Base-by-base conservation (phyloP, 345 rosid genomes). In the Litchi chinensis region DNA sequence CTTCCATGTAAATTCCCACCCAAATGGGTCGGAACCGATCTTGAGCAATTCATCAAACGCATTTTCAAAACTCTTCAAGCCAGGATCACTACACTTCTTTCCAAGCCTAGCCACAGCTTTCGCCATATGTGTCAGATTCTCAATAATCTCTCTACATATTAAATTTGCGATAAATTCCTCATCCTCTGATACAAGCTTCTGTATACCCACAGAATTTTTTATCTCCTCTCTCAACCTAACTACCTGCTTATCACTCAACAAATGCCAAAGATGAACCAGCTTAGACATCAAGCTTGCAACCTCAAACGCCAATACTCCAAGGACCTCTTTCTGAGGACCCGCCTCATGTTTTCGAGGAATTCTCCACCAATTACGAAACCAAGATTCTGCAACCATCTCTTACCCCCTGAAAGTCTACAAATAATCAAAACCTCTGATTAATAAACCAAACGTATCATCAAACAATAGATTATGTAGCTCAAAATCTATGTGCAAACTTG, bases 301-400 rank as follows among this genome's bases (percentile, higher is more conserved):
- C 89, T 97, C 98, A 63, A 93, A 93, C 0, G 98, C 97, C 80
- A 94, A 79, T 60, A 97, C 97, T 16, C 93, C 98, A 18, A 97
- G 85, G 54, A 86, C 82, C 37, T 54, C 88, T 79, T 94, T 94
- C 80, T 88, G 91, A 37, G 87, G 79, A 74, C 84, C 85, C 2
- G 87, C 84, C 5, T 90, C 87, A 70, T 77, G 89, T 84, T 84
- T 96, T 83, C 89, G 86, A 6, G 95, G 85, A 15, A 84, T 81
- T 79, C 82, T 92, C 98, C 91, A 94, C 60, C 94, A 79, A 80
- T 82, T 83, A 73, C 93, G 99, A 83, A 96, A 91, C 99, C 99
- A 96, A 54, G 93, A 89, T 76, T 91, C 99, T 0, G 88, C 92
- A 65, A 91, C 97, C 97, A 91, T 94, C 85, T 43, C 76, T 87